Evolutionary conservation across 192 early-diverging fungal genomes (phyloP).

Genomic region (Coemansia sp.): DNA sequence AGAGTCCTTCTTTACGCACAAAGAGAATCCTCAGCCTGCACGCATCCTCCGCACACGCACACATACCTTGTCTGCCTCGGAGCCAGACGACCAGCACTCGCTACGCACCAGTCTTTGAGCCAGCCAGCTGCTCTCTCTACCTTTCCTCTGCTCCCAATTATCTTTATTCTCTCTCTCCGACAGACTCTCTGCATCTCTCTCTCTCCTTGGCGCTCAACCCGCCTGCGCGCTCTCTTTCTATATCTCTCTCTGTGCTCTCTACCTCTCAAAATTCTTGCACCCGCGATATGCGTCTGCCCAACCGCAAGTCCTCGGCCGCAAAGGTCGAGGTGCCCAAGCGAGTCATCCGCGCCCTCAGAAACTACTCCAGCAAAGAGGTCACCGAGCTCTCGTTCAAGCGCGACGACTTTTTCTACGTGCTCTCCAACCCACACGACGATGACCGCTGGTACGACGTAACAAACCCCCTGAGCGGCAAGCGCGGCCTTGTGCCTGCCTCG

Average conservation of each 20-base stretch:
- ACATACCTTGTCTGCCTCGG: background rate
- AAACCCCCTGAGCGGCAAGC: slow-evolving; percentile 71
- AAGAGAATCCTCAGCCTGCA: background rate
- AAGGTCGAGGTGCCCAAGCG: slow-evolving; percentile 64
- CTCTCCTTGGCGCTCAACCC: background rate
- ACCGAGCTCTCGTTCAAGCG: slow-evolving; percentile 73
- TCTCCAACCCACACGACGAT: slow-evolving; percentile 65
- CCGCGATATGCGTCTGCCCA: slow-evolving; percentile 28
- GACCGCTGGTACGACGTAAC: slow-evolving; percentile 78
- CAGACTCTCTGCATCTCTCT: too few relatives aligned
- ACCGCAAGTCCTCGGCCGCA: slow-evolving; percentile 37
- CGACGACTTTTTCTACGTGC: slow-evolving; percentile 80
- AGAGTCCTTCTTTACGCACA: slow-evolving; percentile 12
- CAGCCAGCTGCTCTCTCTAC: background rate
- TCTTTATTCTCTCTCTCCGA: slow-evolving; percentile 9
- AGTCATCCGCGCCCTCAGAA: slow-evolving; percentile 72
- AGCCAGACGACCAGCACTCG: background rate
- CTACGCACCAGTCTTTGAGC: background rate
- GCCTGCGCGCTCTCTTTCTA: background rate
- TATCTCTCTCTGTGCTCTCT: background rate
- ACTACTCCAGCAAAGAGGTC: slow-evolving; percentile 63
- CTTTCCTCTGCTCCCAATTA: background rate
- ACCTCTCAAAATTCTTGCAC: background rate
- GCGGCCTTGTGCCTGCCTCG: slow-evolving; percentile 70
- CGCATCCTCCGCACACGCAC: background rate